Percentiles rank a stretch among this genome's conserved stretches.
Conservation (phyloP, 2,329 filamentous ascomycete species). For the Thermomyces lanuginosus region DNA sequence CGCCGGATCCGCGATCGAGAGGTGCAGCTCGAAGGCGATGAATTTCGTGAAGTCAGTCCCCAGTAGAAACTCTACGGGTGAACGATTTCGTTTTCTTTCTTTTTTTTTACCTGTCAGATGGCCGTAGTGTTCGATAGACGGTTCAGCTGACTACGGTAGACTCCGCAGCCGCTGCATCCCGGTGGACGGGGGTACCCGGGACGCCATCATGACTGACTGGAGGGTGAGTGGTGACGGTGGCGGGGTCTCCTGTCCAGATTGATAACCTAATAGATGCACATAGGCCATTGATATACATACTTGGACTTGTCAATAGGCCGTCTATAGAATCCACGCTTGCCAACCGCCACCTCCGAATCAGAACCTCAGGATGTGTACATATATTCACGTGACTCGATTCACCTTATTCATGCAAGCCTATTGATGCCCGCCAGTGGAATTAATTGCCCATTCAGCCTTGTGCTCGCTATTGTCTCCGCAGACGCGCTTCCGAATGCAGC, state of each 20-base stretch:
- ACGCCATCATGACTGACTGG: slow-evolving; percentile 10
- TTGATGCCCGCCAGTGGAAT: too few relatives aligned
- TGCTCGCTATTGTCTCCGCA: too few relatives aligned
- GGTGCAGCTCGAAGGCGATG: slow-evolving; percentile 55
- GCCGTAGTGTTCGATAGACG: slow-evolving; percentile 23
- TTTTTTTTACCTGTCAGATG: slow-evolving; percentile 16
- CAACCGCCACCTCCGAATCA: too few relatives aligned
- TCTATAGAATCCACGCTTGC: too few relatives aligned
- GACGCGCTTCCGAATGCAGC: too few relatives aligned
- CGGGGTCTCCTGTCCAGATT: slow-evolving; percentile 6
- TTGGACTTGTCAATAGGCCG: too few relatives aligned
- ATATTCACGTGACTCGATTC: too few relatives aligned
- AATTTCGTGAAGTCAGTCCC: slow-evolving; percentile 32
- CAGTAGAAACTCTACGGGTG: slow-evolving; percentile 22
- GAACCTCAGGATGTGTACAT: too few relatives aligned
- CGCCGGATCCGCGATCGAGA: slow-evolving; percentile 55
- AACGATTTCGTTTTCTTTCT: not conserved
- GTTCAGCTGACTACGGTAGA: slow-evolving; percentile 21
- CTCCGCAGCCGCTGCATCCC: slow-evolving; percentile 30
- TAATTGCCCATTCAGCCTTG: too few relatives aligned
- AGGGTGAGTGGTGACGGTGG: slow-evolving; percentile 5
- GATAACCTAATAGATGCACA: too few relatives aligned
- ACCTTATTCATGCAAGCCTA: too few relatives aligned
- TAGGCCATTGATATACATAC: too few relatives aligned
- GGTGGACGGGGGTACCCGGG: slow-evolving; percentile 31